Percentiles rank a stretch among this genome's conserved stretches.
Evolutionary conservation across 345 rosid genomes (phyloP).

Genomic region (Eucalyptus rudis): DNA sequence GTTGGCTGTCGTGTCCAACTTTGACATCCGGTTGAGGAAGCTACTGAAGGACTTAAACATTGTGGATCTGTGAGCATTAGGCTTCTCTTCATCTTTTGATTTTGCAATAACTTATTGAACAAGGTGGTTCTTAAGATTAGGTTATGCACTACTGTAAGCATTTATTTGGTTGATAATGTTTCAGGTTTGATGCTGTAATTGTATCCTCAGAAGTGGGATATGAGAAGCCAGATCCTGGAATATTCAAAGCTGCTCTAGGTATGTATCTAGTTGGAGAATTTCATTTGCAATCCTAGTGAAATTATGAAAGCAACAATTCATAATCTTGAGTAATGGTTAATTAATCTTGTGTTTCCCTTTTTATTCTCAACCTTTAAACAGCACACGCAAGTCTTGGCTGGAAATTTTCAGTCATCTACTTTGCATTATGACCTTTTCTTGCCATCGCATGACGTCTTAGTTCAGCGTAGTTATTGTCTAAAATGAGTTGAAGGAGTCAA

Average conservation of each 20-base stretch:
- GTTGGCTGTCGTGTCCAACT: slow-evolving; percentile 85
- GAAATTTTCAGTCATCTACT: not conserved
- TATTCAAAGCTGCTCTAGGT: slow-evolving; percentile 76
- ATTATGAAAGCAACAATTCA: not conserved
- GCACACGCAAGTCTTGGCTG: not conserved
- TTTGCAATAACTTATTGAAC: not conserved
- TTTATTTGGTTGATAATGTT: not conserved
- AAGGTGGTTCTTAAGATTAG: not conserved
- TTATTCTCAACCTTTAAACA: not conserved
- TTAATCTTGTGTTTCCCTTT: not conserved
- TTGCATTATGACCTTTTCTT: not conserved
- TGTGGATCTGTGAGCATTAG: slow-evolving; percentile 50
- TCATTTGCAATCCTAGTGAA: not conserved
- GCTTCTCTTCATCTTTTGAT: not conserved
- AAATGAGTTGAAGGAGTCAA: not conserved
- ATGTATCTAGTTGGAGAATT: not conserved
- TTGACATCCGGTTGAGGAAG: slow-evolving; percentile 73
- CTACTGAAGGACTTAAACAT: slow-evolving; percentile 68
- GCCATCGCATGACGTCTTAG: not conserved
- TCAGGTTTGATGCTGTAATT: slow-evolving; percentile 74
- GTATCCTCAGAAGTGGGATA: slow-evolving; percentile 79
- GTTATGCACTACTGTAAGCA: not conserved
- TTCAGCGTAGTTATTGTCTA: not conserved
- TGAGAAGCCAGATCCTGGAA: slow-evolving; percentile 72
- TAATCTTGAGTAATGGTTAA: not conserved